Evolutionary conservation across 2,329 filamentous ascomycete genomes (phyloP).

Genomic region (Neofusicoccum ribis): DNA sequence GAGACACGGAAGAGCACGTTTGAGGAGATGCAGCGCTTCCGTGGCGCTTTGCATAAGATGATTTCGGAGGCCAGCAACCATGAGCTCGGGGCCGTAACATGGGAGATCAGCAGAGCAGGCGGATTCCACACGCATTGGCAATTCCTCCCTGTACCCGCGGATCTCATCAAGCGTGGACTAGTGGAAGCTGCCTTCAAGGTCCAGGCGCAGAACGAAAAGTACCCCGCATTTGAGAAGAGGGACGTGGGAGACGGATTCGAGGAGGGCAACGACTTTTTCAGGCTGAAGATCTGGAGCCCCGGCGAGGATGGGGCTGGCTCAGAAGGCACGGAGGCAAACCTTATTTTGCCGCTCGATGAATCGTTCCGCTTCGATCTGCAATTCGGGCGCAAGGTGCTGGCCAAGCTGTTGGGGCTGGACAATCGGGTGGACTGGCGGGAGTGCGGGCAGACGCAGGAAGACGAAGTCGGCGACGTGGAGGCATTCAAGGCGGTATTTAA

Average conservation of each 20-base stretch:
- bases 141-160: constrained; percentile 72
- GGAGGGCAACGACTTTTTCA: constrained; percentile 66
- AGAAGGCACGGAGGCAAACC: constrained; percentile 62
- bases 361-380: constrained; percentile 84
- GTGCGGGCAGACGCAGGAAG: constrained; percentile 71
- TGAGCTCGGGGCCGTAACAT: constrained; percentile 79
- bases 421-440: constrained; percentile 81
- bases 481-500: constrained; percentile 81
- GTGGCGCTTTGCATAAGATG: constrained; percentile 76
- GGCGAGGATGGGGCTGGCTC: constrained; percentile 47
- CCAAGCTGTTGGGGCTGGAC: constrained; percentile 81
- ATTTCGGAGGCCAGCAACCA: constrained; percentile 68
- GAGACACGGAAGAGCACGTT: constrained; percentile 62
- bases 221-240: constrained; percentile 53
- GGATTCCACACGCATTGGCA: constrained; percentile 96
- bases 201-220: constrained; percentile 74
- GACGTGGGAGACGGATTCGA: constrained; percentile 44
- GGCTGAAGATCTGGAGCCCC: constrained; percentile 74
- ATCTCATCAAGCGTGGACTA: constrained; percentile 68
- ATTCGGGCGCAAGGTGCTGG: constrained; percentile 83
- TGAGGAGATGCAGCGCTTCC: constrained; percentile 81
- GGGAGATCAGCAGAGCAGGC: constrained; percentile 80
- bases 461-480: constrained; percentile 76
- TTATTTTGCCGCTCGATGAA: constrained; percentile 72
- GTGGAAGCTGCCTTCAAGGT: constrained; percentile 88